Conservation (phyloP, 116 monocot species). For the Zostera marina region DNA sequence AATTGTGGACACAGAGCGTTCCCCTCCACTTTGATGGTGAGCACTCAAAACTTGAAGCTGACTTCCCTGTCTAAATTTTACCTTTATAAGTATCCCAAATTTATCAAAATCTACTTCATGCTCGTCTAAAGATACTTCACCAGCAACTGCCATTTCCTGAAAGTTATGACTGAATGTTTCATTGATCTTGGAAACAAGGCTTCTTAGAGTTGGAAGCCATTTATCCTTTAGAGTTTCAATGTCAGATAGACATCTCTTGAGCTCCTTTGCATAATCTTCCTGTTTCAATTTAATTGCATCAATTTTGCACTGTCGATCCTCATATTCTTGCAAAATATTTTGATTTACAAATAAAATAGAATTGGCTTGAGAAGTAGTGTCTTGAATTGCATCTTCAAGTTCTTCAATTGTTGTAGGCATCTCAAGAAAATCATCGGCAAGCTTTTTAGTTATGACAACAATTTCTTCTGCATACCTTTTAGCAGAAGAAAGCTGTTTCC, state of each 20-base stretch:
- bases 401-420: conserved; percentile 94
- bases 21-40: conserved; percentile 98
- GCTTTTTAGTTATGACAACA: conserved; percentile 54
- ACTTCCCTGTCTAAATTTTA: conserved; percentile 90
- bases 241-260: conserved; percentile 44
- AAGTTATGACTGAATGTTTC: conserved; percentile 91
- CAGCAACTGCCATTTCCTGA: conserved; percentile 98
- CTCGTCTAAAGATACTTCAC: conserved; percentile 95
- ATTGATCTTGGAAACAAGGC: conserved; percentile 80
- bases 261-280: conserved; percentile 34
- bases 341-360: conserved; percentile 88
- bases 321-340: conserved; percentile 87
- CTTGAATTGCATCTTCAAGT: conserved; percentile 82
- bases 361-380: conserved; percentile 72
- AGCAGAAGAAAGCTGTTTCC: conserved; percentile 44
- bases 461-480: conserved; percentile 74
- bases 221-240: conserved; percentile 49
- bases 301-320: conserved; percentile 68
- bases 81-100: conserved; percentile 93
- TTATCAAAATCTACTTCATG: conserved; percentile 80
- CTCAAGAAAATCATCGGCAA: conserved; percentile 55
- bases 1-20: conserved; percentile 95
- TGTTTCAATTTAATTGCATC: conserved; percentile 39
- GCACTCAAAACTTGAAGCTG: conserved; percentile 87
- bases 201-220: conserved; percentile 74